These are phyloP conservation scores for Paramecium sexaurelia DNA, from an alignment of 73 alveolate genomes.

Conservation along the genomic window DNA sequence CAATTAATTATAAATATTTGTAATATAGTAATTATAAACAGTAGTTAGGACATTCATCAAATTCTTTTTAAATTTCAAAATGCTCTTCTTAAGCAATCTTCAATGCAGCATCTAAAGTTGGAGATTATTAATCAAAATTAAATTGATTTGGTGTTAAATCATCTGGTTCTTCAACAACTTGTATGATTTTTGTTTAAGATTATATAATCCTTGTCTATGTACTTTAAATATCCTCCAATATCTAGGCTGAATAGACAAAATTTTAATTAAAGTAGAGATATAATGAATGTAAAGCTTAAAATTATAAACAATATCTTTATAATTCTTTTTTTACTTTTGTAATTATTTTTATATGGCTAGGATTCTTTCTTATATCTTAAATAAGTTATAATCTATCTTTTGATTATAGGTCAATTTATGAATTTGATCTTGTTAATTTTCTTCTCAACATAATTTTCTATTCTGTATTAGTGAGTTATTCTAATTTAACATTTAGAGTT, in stretches of 20 bases:
- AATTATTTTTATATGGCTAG: not conserved
- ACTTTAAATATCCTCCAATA: not conserved
- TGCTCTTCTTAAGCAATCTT: not conserved
- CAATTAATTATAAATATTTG: slow-evolving; percentile 1
- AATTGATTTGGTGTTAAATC: not conserved
- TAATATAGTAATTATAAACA: not conserved
- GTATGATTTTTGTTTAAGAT: not conserved
- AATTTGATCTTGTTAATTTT: not conserved
- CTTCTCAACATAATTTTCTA: not conserved
- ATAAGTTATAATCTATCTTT: not conserved
- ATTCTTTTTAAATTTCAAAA: not conserved
- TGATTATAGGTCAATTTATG: not conserved
- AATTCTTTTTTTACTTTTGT: not conserved
- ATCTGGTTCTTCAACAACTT: not conserved
- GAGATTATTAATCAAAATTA: not conserved
- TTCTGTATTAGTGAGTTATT: not conserved
- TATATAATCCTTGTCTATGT: not conserved
- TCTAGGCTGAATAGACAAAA: not conserved
- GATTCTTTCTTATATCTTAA: not conserved
- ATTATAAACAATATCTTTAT: not conserved
- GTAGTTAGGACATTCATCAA: not conserved
- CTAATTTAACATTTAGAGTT: not conserved
- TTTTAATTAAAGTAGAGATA: not conserved
- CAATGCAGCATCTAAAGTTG: not conserved
- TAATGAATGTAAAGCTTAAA: not conserved